These are phyloP conservation scores for Gynochthodes officinalis DNA, from an alignment of 257 asterid species.

Conservation along the genomic window DNA sequence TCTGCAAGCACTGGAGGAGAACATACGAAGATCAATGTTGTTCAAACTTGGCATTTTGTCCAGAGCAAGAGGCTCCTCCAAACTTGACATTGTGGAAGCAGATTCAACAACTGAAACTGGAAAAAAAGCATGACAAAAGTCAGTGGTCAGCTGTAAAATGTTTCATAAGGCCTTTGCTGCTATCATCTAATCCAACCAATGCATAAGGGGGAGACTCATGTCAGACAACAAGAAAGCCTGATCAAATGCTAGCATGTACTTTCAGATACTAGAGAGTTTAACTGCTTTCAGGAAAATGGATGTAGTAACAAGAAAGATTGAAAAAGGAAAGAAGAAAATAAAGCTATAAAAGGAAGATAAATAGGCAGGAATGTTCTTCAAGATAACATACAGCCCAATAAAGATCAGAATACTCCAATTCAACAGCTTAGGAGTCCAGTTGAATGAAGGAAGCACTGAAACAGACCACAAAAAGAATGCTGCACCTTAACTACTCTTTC, in stretches of 20 bases:
- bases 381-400: background rate
- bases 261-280: background rate
- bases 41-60: conserved; percentile 84
- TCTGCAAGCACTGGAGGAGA: conserved; percentile 78
- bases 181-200: conserved; percentile 19
- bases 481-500: background rate
- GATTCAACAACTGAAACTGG: conserved; percentile 30
- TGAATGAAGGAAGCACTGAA: background rate
- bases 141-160: conserved; percentile 10
- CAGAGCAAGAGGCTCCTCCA: conserved; percentile 90
- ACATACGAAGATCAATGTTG: conserved; percentile 59
- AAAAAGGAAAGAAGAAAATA: too few species aligned
- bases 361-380: too few species aligned
- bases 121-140: conserved; percentile 17
- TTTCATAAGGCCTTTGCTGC: conserved; percentile 8
- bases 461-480: background rate
- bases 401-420: background rate
- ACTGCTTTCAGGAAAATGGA: background rate
- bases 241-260: background rate
- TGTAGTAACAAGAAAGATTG: background rate
- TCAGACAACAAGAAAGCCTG: conserved; percentile 8
- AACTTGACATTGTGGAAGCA: conserved; percentile 67
- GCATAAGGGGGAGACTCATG: conserved; percentile 12
- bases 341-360: too few species aligned
- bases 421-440: background rate